These are phyloP conservation scores for Porcisia deanei DNA, from an alignment of 208 protist species.

Conservation along the genomic window DNA sequence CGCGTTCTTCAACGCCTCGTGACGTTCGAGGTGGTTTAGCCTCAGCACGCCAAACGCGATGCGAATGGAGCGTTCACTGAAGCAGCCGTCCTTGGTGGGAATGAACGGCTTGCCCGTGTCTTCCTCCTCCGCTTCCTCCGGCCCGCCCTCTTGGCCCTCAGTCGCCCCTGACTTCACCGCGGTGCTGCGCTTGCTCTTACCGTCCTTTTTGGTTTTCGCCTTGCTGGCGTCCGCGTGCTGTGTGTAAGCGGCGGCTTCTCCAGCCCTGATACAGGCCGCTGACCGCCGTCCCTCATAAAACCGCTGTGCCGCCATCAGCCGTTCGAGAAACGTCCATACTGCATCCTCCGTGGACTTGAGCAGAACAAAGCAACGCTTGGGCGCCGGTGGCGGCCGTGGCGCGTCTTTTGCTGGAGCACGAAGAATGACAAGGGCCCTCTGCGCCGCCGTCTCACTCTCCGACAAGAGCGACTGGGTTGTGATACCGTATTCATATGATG, in stretches of 20 bases:
- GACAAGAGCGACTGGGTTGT: slow-evolving; percentile 9
- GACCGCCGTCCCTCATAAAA: slow-evolving; percentile 25
- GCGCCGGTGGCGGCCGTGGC: slow-evolving; percentile 33
- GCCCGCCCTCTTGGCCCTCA: not conserved
- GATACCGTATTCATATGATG: slow-evolving; percentile 35
- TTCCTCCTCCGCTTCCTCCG: slow-evolving; percentile 7
- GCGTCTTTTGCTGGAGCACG: slow-evolving; percentile 37
- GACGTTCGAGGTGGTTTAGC: slow-evolving; percentile 43
- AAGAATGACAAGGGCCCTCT: slow-evolving; percentile 52
- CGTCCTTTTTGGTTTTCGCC: slow-evolving; percentile 14
- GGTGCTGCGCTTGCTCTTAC: not conserved
- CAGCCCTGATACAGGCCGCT: not conserved
- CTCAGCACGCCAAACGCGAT: slow-evolving; percentile 41
- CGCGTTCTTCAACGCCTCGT: slow-evolving; percentile 31
- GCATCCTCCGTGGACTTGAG: slow-evolving; percentile 40
- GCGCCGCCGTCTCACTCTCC: not conserved
- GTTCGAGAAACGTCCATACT: slow-evolving; percentile 48
- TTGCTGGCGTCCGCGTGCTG: not conserved
- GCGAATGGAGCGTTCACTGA: slow-evolving; percentile 46
- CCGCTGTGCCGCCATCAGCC: slow-evolving; percentile 46
- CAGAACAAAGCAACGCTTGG: slow-evolving; percentile 46
- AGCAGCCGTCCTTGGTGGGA: slow-evolving; percentile 39
- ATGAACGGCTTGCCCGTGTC: slow-evolving; percentile 1
- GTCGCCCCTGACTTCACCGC: too few species aligned
- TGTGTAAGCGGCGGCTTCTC: slow-evolving; percentile 1